Evolutionary conservation across 2,329 filamentous ascomycete genomes (phyloP).

Genomic region (Fusarium sororula): DNA sequence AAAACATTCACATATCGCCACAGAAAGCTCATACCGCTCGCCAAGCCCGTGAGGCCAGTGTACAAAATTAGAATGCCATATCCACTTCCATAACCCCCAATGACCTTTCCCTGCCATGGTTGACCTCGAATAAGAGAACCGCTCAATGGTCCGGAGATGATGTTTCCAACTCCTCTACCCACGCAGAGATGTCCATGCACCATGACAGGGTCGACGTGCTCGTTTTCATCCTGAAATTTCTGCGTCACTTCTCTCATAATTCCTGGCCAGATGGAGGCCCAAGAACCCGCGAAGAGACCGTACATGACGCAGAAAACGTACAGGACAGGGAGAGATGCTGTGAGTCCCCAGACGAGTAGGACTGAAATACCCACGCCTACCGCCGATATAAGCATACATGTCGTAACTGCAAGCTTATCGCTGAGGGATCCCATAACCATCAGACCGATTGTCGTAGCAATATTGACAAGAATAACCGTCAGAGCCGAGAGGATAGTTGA

Average conservation of each 20-base stretch:
- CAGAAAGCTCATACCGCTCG: slow-evolving; percentile 29
- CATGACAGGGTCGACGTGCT: slow-evolving; percentile 54
- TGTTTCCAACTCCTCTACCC: slow-evolving; percentile 67
- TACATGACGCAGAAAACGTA: slow-evolving; percentile 69
- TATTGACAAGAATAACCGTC: slow-evolving; percentile 64
- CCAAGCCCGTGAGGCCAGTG: slow-evolving; percentile 51
- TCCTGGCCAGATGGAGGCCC: slow-evolving; percentile 66
- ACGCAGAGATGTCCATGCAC: slow-evolving; percentile 64
- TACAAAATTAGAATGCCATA: slow-evolving; percentile 66
- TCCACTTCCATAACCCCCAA: slow-evolving; percentile 58
- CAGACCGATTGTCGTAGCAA: slow-evolving; percentile 63
- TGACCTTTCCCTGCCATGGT: slow-evolving; percentile 52
- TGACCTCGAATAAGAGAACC: slow-evolving; percentile 56
- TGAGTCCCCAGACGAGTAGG: slow-evolving; percentile 67
- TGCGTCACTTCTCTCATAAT: slow-evolving; percentile 53
- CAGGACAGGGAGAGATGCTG: slow-evolving; percentile 59
- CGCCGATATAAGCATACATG: slow-evolving; percentile 63
- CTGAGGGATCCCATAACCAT: slow-evolving; percentile 53
- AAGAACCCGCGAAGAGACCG: slow-evolving; percentile 69
- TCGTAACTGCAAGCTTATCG: slow-evolving; percentile 58
- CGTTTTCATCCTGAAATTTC: slow-evolving; percentile 11
- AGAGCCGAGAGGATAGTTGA: slow-evolving; percentile 58
- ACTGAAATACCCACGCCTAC: slow-evolving; percentile 61
- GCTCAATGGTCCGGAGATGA: slow-evolving; percentile 63
- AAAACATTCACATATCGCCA: slow-evolving; percentile 25